Evolutionary conservation across 164 flowering plant species (phyloP), one percentile per base, ranked within the genome.

Genomic region (Echeveria elegans): DNA sequence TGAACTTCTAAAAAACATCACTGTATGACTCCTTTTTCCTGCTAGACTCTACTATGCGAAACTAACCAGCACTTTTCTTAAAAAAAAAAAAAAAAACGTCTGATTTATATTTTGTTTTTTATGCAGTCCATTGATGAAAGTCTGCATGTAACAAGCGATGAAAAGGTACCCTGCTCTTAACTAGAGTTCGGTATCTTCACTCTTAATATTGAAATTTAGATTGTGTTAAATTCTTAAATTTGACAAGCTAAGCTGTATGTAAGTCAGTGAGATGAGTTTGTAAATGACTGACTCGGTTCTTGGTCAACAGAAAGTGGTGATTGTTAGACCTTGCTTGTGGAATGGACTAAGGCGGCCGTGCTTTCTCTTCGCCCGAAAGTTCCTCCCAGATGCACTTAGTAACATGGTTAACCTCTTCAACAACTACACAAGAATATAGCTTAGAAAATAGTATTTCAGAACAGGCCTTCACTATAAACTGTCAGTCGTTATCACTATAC

Each of bases 381-480:
- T 62, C 21, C 23, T 34, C 18, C 66, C 66, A 12, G 66, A 63
- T 36, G 45, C 66, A 1, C 19, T 63, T 1, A 41, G 45, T 24
- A 63, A 63, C 66, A 34, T 63, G 66, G 37, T 63, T 26, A 21
- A 63, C 45, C 29, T 63, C 29, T 63, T 63, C 66, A 36, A 36
- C 66, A 63, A 63, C 66, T 63, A 63, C 45, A 63, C 66, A 63
- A 63, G 66, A 40, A 63, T 56, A 26, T 56, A 56, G 61, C 61
- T 11, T 56, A 56, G n/a, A n/a, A n/a, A 4, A 28, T 19, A 14
- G 32, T 26, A 32, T 56, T 26, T 19, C 61, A 11, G 32, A 32
- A 9, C 5, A 56, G 18, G 2, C 29, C n/a, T 28, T 1, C 16
- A 34, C 37, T 34, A 3, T 34, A 34, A 34, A 34, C n/a, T n/a